A percentile compares a stretch with the other conserved stretches of the same genome.
Conservation (phyloP, 176 grass and related monocot genomes). For the Eleusine indica region DNA sequence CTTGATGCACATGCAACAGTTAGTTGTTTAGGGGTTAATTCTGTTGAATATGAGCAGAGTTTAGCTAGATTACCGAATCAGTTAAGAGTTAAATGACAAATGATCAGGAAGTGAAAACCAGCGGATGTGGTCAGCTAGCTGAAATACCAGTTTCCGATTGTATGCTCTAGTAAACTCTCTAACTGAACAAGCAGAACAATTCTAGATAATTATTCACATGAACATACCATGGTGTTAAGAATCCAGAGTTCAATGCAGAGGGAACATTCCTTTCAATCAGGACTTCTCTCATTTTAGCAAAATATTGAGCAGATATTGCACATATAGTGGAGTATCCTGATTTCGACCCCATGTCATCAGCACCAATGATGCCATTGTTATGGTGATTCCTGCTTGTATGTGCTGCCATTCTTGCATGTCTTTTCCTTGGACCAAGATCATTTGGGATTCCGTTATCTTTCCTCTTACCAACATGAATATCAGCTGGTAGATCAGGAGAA, state of each 20-base stretch:
- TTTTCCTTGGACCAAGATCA: constrained; percentile 76
- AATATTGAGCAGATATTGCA: constrained; percentile 83
- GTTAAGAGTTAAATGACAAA: background rate
- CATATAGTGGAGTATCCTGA: constrained; percentile 83
- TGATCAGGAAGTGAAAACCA: background rate
- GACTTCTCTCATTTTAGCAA: constrained; percentile 88
- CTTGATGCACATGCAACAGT: background rate
- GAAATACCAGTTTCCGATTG: background rate
- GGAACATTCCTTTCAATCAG: constrained; percentile 90
- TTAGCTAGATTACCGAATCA: background rate
- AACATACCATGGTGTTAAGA: constrained; percentile 91
- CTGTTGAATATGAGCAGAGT: background rate
- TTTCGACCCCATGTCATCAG: constrained; percentile 66
- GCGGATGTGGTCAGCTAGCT: background rate
- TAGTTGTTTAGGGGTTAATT: background rate
- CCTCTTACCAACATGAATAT: constrained; percentile 75
- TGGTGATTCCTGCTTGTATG: constrained; percentile 65
- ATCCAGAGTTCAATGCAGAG: constrained; percentile 90
- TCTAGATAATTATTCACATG: constrained; percentile 4
- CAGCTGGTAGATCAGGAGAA: constrained; percentile 86
- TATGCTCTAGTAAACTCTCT: constrained; percentile 11
- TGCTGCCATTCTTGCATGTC: constrained; percentile 69
- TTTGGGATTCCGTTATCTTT: constrained; percentile 79
- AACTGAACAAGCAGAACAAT: constrained; percentile 25
- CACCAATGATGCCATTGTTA: constrained; percentile 55